A percentile compares a stretch with the other conserved stretches of the same genome.
These are phyloP conservation scores for Termitomyces sp. DNA, from an alignment of 768 basidiomycete species.

Conservation along the genomic window DNA sequence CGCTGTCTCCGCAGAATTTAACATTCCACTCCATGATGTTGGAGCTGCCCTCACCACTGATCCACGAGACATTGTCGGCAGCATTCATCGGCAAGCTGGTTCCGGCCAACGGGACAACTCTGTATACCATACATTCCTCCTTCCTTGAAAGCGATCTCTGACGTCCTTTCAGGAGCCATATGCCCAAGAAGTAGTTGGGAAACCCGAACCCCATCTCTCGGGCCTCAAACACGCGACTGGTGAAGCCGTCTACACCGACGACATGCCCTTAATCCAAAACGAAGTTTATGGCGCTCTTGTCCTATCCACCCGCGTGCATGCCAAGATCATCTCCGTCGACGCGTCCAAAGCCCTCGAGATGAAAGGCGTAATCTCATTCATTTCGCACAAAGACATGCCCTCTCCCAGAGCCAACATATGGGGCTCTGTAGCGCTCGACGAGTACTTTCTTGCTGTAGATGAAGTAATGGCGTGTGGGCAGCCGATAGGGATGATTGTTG, in stretches of 20 bases:
- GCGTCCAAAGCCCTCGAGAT: slow-evolving; percentile 9
- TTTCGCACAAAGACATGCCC: slow-evolving; percentile 10
- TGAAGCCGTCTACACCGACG: slow-evolving; percentile 13
- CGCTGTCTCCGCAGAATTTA: slow-evolving; percentile 8
- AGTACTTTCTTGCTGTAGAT: slow-evolving; percentile 11
- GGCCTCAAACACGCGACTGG: slow-evolving; percentile 13
- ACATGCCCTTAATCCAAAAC: slow-evolving; percentile 8
- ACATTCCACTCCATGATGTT: slow-evolving; percentile 3
- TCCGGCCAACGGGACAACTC: slow-evolving; percentile 11
- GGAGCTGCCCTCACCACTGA: background rate
- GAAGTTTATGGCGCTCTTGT: slow-evolving; percentile 12
- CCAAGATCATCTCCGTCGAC: slow-evolving; percentile 12
- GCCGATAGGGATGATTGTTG: slow-evolving; percentile 13
- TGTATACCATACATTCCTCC: background rate
- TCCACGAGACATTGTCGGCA: slow-evolving; percentile 5
- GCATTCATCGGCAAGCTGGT: slow-evolving; percentile 7
- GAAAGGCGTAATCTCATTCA: slow-evolving; percentile 6
- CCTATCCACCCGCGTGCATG: slow-evolving; percentile 8
- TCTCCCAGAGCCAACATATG: slow-evolving; percentile 11
- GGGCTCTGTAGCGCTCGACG: slow-evolving; percentile 11
- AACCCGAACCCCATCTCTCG: slow-evolving; percentile 11
- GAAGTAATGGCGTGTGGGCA: slow-evolving; percentile 10
- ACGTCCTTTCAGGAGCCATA: slow-evolving; percentile 9
- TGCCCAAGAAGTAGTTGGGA: slow-evolving; percentile 14
- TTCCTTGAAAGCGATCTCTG: background rate